Conservation (phyloP, 1,284 basidiomycete species). For the Coniferiporia sulphurascens region DNA sequence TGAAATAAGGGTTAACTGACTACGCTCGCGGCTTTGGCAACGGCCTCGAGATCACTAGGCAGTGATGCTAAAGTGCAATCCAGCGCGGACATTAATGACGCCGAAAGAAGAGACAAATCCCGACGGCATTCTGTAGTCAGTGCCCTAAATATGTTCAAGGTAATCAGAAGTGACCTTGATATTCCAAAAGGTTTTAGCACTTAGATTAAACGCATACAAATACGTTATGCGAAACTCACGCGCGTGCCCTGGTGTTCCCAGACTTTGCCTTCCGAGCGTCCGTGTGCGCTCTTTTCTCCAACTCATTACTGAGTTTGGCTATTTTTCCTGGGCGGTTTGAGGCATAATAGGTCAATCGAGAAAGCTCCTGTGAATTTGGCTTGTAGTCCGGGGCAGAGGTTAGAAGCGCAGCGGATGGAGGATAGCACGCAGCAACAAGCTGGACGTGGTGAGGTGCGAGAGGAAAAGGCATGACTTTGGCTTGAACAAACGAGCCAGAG, state of each 20-base stretch:
- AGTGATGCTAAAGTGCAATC: constrained; percentile 60
- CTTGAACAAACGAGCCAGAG: neutral
- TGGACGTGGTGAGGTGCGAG: constrained; percentile 84
- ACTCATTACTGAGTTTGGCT: constrained; percentile 77
- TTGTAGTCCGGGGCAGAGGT: constrained; percentile 77
- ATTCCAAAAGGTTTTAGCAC: neutral
- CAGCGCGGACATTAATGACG: constrained; percentile 73
- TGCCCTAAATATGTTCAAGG: constrained; percentile 79
- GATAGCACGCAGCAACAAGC: constrained; percentile 89
- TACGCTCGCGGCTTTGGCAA: constrained; percentile 77
- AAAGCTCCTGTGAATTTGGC: constrained; percentile 87
- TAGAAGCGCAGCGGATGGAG: constrained; percentile 72
- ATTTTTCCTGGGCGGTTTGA: constrained; percentile 88
- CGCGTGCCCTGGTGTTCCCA: constrained; percentile 74
- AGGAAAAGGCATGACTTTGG: constrained; percentile 39
- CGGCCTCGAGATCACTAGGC: constrained; percentile 77
- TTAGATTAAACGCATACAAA: constrained; percentile 13
- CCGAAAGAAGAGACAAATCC: constrained; percentile 80
- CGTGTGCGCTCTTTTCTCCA: constrained; percentile 71
- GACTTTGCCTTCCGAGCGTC: constrained; percentile 67
- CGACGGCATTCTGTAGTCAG: constrained; percentile 87
- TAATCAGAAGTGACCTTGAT: constrained; percentile 76
- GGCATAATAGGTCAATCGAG: constrained; percentile 89
- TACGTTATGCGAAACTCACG: constrained; percentile 47
- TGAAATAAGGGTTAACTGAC: constrained; percentile 38